phyloP scores from a whole-genome alignment of 2,329 filamentous ascomycete genomes.

The Xylariales sp. region DNA sequence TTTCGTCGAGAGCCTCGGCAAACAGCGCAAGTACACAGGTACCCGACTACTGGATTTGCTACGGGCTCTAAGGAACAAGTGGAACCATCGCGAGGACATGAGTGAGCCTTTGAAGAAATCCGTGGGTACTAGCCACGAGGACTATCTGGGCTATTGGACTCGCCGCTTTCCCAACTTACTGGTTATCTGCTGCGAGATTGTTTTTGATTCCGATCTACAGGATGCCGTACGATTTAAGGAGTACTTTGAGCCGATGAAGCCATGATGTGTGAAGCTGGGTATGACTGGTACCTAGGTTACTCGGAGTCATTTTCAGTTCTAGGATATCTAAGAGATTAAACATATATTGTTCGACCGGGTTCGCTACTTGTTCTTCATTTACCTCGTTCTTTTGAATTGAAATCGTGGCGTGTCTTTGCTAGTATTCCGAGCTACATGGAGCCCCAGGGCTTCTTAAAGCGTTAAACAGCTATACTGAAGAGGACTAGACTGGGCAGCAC shows the following conservation, averaged over 20 bases:
- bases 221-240: conserved; percentile 62
- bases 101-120: conserved; percentile 64
- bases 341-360: too few species aligned
- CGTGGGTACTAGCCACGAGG: conserved; percentile 72
- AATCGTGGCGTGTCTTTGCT: too few species aligned
- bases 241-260: conserved; percentile 48
- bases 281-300: too few species aligned
- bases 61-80: conserved; percentile 88
- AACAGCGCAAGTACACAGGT: conserved; percentile 92
- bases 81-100: conserved; percentile 98
- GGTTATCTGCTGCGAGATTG: conserved; percentile 72
- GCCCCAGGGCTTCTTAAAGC: too few species aligned
- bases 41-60: conserved; percentile 78
- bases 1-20: conserved; percentile 86
- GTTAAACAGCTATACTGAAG: too few species aligned
- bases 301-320: too few species aligned
- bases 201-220: conserved; percentile 62
- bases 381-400: too few species aligned
- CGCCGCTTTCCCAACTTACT: conserved; percentile 72
- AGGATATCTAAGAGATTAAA: too few species aligned
- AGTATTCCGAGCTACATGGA: too few species aligned
- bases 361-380: too few species aligned
- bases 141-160: conserved; percentile 82
- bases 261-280: too few species aligned
- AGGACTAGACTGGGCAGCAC: too few species aligned